Evolutionary conservation across 2,329 filamentous ascomycete genomes (phyloP), one percentile per base, ranked within the genome.

Genomic region (Magnaporthiopsis incrustans): DNA sequence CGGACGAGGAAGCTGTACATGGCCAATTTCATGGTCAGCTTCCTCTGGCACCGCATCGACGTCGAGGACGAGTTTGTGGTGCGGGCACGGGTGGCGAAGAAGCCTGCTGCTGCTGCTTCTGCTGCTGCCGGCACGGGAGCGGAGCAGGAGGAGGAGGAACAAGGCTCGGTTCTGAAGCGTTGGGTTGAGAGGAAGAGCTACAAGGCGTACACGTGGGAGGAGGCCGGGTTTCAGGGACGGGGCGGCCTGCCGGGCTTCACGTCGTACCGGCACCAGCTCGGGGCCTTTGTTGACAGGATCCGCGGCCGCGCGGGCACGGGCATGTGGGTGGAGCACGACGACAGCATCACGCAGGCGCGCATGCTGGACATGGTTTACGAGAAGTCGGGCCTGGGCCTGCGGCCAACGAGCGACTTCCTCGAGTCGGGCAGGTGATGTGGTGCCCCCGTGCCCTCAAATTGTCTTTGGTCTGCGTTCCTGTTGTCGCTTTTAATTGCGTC

Each of bases 231-330:
- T 7, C 64, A 66, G 14, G 67, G 70, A 27, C 67, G 70, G 57
- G 69, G 71, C 3, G 71, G 74, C 12, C 73, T 77, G 69, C 68
- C 68, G 2, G 77, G 71, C 64, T 82, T 79, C 79, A 71, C 73
- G 35, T 76, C 77, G 18, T 82, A 80, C 68, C 73, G 78, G 10
- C 73, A 81, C 68, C 75, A 79, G 72, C 72, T 83, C 35, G 79
- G 82, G 69, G 73, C 77, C 65, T 83, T 83, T 68, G 78, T 82
- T 15, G 77, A 81, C 69, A 71, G 70, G 38, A 67, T 82, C 60
- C 75, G 74, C 59, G 77, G 77, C 0, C 70, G 75, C 1, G 65
- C 75, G 63, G 73, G 72, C 8, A 71, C 74, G 5, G 73, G 71
- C 1, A 65, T 73, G 2, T 81, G 79, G 77, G 70, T 82, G 10